Percentiles rank a stretch among this genome's conserved stretches.
phyloP scores from a whole-genome alignment of 257 asterid species.

The Echium plantagineum region DNA sequence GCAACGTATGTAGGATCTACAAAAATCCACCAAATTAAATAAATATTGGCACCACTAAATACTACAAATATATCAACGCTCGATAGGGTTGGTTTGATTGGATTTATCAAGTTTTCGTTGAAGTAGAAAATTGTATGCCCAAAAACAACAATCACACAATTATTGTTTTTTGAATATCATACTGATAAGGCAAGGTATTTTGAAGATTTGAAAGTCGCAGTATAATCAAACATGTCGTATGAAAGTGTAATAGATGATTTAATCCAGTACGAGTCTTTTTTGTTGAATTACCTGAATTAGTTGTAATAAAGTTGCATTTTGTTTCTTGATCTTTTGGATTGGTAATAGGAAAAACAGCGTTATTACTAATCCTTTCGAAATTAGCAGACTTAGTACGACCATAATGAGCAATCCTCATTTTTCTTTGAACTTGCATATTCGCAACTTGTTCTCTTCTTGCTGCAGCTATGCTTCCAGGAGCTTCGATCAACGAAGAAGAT shows the following conservation, averaged over 20 bases:
- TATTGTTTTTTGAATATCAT: too few relatives aligned
- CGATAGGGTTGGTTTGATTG: too few relatives aligned
- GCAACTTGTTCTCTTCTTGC: conserved; percentile 71
- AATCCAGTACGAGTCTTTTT: too few relatives aligned
- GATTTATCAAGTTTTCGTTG: too few relatives aligned
- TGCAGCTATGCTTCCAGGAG: conserved; percentile 71
- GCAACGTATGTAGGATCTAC: conserved; percentile 61
- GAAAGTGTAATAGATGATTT: too few relatives aligned
- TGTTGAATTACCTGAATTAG: conserved; percentile 48
- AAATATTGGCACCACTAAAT: too few relatives aligned
- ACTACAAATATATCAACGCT: too few relatives aligned
- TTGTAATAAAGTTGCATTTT: conserved; percentile 68
- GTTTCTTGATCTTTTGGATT: conserved; percentile 21
- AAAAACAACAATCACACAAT: too few relatives aligned
- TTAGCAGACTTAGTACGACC: conserved; percentile 49
- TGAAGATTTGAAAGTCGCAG: too few relatives aligned
- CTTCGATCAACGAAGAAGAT: conserved; percentile 29
- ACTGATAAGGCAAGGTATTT: too few relatives aligned
- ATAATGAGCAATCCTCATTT: conserved; percentile 63
- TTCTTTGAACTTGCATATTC: conserved; percentile 53
- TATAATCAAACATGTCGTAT: too few relatives aligned
- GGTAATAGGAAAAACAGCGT: conserved; percentile 5
- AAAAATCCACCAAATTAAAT: background rate
- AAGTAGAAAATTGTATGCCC: too few relatives aligned
- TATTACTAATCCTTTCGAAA: conserved; percentile 19